phyloP scores from a whole-genome alignment of 805 yeast species.

The Schwanniomyces polymorphus region DNA sequence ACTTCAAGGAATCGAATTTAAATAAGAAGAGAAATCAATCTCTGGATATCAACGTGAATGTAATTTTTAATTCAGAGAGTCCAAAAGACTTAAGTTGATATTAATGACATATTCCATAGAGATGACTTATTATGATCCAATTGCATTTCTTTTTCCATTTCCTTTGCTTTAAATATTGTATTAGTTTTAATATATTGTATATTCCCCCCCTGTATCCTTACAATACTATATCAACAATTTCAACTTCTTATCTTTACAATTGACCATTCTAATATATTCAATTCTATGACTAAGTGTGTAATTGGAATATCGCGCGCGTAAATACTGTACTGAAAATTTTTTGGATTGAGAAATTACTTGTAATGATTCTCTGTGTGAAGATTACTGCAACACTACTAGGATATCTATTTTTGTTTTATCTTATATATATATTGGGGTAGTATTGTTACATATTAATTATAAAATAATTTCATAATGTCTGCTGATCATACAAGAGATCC shows the following conservation, averaged over 20 bases:
- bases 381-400: neutral
- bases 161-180: too few species aligned
- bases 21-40: neutral
- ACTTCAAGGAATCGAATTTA: neutral
- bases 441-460: neutral
- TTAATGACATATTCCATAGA: neutral
- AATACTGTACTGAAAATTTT: conserved; percentile 7
- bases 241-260: too few species aligned
- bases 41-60: neutral
- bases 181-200: too few species aligned
- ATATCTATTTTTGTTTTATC: neutral
- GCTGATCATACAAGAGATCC: conserved; percentile 98
- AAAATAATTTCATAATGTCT: conserved; percentile 49
- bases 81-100: neutral
- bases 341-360: neutral
- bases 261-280: neutral
- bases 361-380: neutral
- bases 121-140: neutral
- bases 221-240: too few species aligned
- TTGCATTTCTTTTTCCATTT: neutral
- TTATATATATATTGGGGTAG: neutral
- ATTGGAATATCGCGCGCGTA: neutral
- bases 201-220: too few species aligned
- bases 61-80: neutral
- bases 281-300: neutral